Evolutionary conservation across 495 filamentous ascomycete species (phyloP), one percentile per base, ranked within the genome.

Genomic region (Clohesyomyces aquaticus): DNA sequence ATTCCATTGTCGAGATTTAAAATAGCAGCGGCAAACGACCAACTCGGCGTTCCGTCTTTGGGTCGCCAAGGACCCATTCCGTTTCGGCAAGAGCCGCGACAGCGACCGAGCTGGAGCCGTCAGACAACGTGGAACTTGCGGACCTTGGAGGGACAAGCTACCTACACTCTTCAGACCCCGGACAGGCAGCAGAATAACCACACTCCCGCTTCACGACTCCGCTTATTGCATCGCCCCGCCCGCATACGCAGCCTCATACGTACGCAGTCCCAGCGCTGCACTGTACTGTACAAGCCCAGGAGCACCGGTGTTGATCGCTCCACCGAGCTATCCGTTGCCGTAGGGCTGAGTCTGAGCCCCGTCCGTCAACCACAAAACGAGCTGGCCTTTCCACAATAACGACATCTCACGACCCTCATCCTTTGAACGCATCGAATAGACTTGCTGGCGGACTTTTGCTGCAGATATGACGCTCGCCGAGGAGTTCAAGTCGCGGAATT

Each of bases 401-500:
- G 6, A 14, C 32, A 14, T 6, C 14, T 38, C 32, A 38, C 32
- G 32, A 38, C 43, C 43, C 4, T 8, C 8, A n/a, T 47, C 4
- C 8, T 18, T 18, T 23, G 14, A 10, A 16, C 16, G 8, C n/a
- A 45, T 61, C 26, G 18, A 46, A 16, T 48, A 59, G 27, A 46
- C 11, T 22, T 12, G 6, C 10, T 28, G 38, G 16, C 22, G 21
- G 46, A 38, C 25, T 48, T 18, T 21, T 28, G 35, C 21, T 43
- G 62, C 62, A 53, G 35, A 62, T 25, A 83, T 82, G 80, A 79
- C 79, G 63, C 69, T 83, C 61, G 68, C 78, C 54, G 81, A 83
- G 74, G 94, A 98, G 83, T 91, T 99, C 73, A 88, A 85, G 74
- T 91, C 91, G 67, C 84, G 94, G 76, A 99, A 99, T 81, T 99